Conservation (phyloP, 2,329 filamentous ascomycete species). For the Fusarium xyrophilum region DNA sequence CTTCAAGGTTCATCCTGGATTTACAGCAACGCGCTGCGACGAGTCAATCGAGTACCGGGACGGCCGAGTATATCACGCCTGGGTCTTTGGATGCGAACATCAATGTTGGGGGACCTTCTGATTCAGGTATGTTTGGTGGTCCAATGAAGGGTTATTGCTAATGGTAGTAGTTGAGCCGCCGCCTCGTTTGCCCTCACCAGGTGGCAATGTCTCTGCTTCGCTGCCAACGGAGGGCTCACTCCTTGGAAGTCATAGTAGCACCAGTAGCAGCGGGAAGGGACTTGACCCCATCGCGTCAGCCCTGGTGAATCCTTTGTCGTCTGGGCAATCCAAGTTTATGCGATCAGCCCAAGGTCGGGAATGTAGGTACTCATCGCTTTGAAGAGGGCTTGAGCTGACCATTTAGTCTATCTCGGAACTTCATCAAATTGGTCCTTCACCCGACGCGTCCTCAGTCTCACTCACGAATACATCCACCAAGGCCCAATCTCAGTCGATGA, state of each 20-base stretch:
- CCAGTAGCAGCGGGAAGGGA: slow-evolving; percentile 20
- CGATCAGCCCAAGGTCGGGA: slow-evolving; percentile 50
- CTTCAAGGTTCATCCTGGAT: slow-evolving; percentile 46
- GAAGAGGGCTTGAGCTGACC: not conserved
- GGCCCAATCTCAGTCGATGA: slow-evolving; percentile 51
- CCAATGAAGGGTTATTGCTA: rapidly evolving
- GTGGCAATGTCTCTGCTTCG: slow-evolving; percentile 16
- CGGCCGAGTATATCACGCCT: slow-evolving; percentile 33
- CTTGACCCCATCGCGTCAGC: slow-evolving; percentile 43
- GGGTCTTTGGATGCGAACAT: slow-evolving; percentile 34
- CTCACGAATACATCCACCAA: slow-evolving; percentile 55
- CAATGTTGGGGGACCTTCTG: slow-evolving; percentile 25
- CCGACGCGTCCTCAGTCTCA: slow-evolving; percentile 56
- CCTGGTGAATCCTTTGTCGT: slow-evolving; percentile 53
- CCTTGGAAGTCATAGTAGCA: slow-evolving; percentile 27
- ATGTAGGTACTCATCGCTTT: slow-evolving; percentile 44
- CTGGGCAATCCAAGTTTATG: slow-evolving; percentile 52
- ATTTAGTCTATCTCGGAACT: slow-evolving; percentile 59
- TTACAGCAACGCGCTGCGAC: slow-evolving; percentile 43
- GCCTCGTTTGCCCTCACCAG: slow-evolving; percentile 3
- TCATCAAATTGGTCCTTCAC: slow-evolving; percentile 65
- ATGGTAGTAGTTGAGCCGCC: slow-evolving; percentile 2
- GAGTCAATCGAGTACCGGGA: slow-evolving; percentile 11
- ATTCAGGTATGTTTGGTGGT: slow-evolving; percentile 8
- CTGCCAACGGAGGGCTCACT: slow-evolving; percentile 22